Evolutionary conservation across 192 early-diverging fungal genomes (phyloP).

Genomic region (Umbelopsis sp.): DNA sequence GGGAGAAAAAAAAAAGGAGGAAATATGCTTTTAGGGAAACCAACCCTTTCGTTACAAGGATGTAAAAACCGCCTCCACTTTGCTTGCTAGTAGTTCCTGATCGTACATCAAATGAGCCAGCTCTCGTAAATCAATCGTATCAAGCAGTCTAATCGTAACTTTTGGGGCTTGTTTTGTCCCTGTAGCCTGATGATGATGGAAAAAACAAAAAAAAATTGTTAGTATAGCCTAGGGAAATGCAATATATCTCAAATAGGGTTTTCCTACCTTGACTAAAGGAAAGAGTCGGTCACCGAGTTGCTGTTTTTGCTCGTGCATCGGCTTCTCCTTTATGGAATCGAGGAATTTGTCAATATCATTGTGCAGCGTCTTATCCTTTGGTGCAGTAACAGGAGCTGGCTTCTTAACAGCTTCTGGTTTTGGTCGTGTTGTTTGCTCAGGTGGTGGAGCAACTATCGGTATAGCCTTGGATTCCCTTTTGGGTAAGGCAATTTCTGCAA

Average conservation of each 20-base stretch:
- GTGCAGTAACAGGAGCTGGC: background rate
- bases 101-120: constrained; percentile 45
- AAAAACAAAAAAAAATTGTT: background rate
- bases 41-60: background rate
- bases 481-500: constrained; percentile 19
- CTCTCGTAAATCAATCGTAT: constrained; percentile 39
- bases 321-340: constrained; percentile 23
- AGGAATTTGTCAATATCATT: constrained; percentile 35
- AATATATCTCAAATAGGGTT: background rate
- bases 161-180: constrained; percentile 39
- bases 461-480: constrained; percentile 30
- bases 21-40: background rate
- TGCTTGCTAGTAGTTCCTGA: constrained; percentile 25
- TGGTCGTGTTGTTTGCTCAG: background rate
- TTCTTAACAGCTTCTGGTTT: background rate
- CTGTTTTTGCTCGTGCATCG: constrained; percentile 40
- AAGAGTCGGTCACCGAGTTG: constrained; percentile 42
- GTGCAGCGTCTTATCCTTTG: background rate
- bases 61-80: constrained; percentile 28
- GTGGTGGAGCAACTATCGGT: constrained; percentile 35
- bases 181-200: constrained; percentile 11
- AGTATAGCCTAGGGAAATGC: background rate
- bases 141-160: constrained; percentile 42
- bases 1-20: too few relatives aligned
- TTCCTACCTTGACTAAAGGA: constrained; percentile 43